These are phyloP conservation scores for Metschnikowia chrysomelidarum DNA, from an alignment of 805 yeast genomes.

Conservation along the genomic window DNA sequence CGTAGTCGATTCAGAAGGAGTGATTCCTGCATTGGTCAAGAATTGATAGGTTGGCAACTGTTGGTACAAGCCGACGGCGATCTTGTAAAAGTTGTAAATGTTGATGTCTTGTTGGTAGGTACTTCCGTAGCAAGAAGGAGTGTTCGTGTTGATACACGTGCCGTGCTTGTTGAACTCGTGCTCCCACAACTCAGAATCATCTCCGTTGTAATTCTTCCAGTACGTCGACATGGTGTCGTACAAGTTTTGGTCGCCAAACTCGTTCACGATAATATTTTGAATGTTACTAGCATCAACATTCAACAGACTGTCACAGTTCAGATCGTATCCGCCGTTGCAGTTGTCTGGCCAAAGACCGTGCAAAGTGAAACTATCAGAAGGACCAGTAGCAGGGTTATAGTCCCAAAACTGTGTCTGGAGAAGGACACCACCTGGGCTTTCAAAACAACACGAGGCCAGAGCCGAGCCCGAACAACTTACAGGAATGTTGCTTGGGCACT, in stretches of 20 bases:
- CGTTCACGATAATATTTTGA: conserved; percentile 24
- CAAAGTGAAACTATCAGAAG: conserved; percentile 36
- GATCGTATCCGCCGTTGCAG: conserved; percentile 39
- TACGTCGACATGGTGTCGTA: conserved; percentile 2
- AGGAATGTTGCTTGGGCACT: conserved; percentile 7
- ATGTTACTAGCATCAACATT: conserved; percentile 24
- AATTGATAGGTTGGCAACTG: conserved; percentile 37
- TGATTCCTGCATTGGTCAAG: conserved; percentile 34
- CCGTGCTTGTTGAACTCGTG: conserved; percentile 46
- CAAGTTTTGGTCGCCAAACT: conserved; percentile 26
- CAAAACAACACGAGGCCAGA: conserved; percentile 47
- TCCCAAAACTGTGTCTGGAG: conserved; percentile 45
- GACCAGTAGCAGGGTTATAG: conserved; percentile 32
- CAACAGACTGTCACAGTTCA: conserved; percentile 32
- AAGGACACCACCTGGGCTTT: conserved; percentile 38
- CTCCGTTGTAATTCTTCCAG: conserved; percentile 33
- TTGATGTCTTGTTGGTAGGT: conserved; percentile 21
- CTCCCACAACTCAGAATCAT: conserved; percentile 36
- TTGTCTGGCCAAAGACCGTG: conserved; percentile 46
- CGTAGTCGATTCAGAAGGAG: conserved; percentile 32
- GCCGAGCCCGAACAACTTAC: conserved; percentile 31
- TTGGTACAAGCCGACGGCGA: conserved; percentile 32
- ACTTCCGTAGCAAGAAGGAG: conserved; percentile 35
- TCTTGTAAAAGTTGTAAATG: conserved; percentile 29
- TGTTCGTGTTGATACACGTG: conserved; percentile 39